These are phyloP conservation scores for Tricharina praecox DNA, from an alignment of 495 filamentous ascomycete species.

Conservation along the genomic window DNA sequence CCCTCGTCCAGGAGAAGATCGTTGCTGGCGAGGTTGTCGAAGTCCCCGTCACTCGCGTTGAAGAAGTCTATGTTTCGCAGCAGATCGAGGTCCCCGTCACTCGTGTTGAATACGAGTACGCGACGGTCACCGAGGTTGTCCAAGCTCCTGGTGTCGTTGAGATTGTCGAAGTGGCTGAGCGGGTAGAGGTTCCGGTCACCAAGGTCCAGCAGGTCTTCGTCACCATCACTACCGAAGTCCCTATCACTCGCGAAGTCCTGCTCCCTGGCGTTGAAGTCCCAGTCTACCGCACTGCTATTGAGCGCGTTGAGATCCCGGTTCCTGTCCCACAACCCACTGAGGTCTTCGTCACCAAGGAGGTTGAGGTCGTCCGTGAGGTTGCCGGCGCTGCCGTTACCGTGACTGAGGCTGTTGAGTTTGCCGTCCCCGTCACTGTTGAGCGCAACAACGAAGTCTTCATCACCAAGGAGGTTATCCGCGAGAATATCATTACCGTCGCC, in stretches of 20 bases:
- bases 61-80: neutral
- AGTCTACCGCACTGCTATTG: conserved; percentile 3
- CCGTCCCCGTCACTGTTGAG: conserved; percentile 11
- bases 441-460: conserved; percentile 3
- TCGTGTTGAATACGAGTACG: neutral
- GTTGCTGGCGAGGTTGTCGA: neutral
- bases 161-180: conserved; percentile 9
- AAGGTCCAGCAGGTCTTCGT: neutral
- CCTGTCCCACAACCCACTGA: neutral
- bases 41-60: conserved; percentile 1
- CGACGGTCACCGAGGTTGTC: conserved; percentile 8
- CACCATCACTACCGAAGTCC: too few species aligned
- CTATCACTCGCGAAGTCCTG: conserved; percentile 1
- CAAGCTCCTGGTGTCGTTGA: conserved; percentile 7
- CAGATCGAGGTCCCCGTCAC: conserved; percentile 11
- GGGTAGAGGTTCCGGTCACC: neutral
- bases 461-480: conserved; percentile 11
- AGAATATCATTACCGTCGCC: conserved; percentile 9
- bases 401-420: neutral
- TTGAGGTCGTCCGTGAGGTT: conserved; percentile 9
- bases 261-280: conserved; percentile 6
- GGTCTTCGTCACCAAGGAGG: conserved; percentile 8
- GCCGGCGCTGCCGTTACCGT: conserved; percentile 1
- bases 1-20: neutral
- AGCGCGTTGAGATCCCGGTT: conserved; percentile 6